Conservation (phyloP, 2,329 filamentous ascomycete genomes). For the Stachybotrys elegans region DNA sequence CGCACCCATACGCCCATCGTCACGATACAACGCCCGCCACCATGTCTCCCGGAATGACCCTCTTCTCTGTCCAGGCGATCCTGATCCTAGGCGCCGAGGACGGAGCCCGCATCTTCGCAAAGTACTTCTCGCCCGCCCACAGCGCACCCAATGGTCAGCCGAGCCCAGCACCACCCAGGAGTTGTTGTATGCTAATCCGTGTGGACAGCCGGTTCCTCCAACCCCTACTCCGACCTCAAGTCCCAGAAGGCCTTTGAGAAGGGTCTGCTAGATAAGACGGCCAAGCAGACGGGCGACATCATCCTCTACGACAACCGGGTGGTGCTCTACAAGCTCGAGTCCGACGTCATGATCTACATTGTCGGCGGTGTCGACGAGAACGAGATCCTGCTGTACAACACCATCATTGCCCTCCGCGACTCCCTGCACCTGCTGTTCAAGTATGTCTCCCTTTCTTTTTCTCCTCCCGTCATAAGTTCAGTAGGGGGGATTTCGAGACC, state of each 20-base stretch:
- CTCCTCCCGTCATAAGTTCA: too few species aligned
- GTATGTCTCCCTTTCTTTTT: constrained; percentile 41
- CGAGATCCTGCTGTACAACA: constrained; percentile 93
- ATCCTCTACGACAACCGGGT: constrained; percentile 96
- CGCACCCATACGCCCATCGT: constrained; percentile 6
- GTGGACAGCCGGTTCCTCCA: constrained; percentile 40
- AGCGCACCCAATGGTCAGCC: constrained; percentile 35
- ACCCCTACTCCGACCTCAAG: constrained; percentile 84
- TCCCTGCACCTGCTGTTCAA: constrained; percentile 88
- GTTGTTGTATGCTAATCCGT: too few species aligned
- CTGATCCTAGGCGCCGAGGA: constrained; percentile 81
- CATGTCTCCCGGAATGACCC: constrained; percentile 72
- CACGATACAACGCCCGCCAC: constrained; percentile 10
- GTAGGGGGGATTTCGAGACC: too few species aligned
- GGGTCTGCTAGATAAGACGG: constrained; percentile 89
- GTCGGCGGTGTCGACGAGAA: constrained; percentile 92
- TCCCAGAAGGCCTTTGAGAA: constrained; percentile 97
- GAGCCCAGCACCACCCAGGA: too few species aligned
- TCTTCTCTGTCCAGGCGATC: constrained; percentile 73
- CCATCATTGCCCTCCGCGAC: constrained; percentile 85
- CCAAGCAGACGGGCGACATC: constrained; percentile 92
- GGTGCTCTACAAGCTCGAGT: constrained; percentile 96
- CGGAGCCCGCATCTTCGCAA: constrained; percentile 84
- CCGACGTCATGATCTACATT: constrained; percentile 93
- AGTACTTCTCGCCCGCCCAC: constrained; percentile 75